phyloP scores from a whole-genome alignment of 495 filamentous ascomycete genomes.

The Corynascus novoguineensis region DNA sequence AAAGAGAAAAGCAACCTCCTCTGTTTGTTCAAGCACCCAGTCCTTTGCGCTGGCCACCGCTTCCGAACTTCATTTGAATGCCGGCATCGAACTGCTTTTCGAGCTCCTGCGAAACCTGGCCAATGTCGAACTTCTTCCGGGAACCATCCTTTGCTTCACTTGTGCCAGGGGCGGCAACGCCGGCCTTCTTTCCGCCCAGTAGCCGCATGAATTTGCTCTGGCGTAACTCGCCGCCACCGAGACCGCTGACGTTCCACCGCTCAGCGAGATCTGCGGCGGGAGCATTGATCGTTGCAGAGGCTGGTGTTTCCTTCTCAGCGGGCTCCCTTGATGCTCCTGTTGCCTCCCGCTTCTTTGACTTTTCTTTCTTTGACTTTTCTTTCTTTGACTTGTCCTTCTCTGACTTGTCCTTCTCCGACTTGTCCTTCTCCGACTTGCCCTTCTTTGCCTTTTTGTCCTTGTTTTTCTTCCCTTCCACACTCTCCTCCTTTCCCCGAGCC shows the following conservation, averaged over 20 bases:
- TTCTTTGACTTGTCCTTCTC: constrained; percentile 18
- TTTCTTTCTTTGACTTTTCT: constrained; percentile 14
- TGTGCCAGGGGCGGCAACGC: constrained; percentile 10
- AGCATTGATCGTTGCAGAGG: constrained; percentile 4
- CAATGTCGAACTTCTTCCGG: constrained; percentile 29
- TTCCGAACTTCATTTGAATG: constrained; percentile 54
- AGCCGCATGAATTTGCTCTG: constrained; percentile 54
- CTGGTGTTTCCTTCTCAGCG: background rate
- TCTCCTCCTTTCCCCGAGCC: constrained; percentile 1
- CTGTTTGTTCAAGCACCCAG: constrained; percentile 43
- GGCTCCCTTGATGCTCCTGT: background rate
- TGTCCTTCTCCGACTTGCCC: constrained; percentile 12
- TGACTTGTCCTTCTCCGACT: constrained; percentile 11
- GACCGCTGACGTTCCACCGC: constrained; percentile 49
- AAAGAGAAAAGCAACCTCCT: background rate
- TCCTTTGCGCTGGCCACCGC: constrained; percentile 45
- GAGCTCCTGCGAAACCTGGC: constrained; percentile 47
- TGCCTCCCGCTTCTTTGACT: constrained; percentile 11
- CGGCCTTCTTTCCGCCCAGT: constrained; percentile 46
- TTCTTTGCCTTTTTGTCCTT: constrained; percentile 13
- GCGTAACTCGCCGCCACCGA: constrained; percentile 46
- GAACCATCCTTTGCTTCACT: constrained; percentile 17
- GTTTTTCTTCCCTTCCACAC: constrained; percentile 15
- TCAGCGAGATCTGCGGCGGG: constrained; percentile 23
- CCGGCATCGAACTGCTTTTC: constrained; percentile 54